Conservation (phyloP, 768 basidiomycete species). For the Tricholoma bakamatsutake region DNA sequence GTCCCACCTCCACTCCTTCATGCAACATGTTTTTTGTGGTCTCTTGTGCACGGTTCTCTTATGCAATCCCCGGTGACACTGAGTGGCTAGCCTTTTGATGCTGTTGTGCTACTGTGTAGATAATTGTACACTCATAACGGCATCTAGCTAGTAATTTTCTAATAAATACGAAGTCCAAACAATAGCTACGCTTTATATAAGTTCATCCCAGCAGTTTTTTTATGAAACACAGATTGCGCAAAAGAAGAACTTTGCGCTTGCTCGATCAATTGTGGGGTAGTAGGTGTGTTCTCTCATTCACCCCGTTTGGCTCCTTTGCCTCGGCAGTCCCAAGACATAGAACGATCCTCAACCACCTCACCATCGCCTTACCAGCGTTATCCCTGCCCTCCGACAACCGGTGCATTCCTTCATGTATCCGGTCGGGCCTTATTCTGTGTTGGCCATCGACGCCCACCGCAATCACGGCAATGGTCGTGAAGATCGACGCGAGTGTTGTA, state of each 20-base stretch:
- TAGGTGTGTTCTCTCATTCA: neutral
- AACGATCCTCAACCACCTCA: neutral
- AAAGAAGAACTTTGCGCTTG: too few relatives aligned
- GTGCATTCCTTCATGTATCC: constrained; percentile 40
- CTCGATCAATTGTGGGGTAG: neutral
- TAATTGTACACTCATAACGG: constrained; percentile 23
- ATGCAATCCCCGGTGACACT: neutral
- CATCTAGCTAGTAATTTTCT: constrained; percentile 19
- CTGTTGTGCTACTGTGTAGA: constrained; percentile 18
- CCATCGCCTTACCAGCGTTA: constrained; percentile 5
- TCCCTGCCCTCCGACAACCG: constrained; percentile 18
- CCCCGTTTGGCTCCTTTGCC: neutral
- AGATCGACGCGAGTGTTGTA: constrained; percentile 65
- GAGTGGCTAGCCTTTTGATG: constrained; percentile 8
- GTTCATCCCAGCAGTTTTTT: too few relatives aligned
- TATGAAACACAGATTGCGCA: too few relatives aligned
- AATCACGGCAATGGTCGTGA: constrained; percentile 56
- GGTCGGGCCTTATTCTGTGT: constrained; percentile 57
- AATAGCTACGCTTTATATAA: too few relatives aligned
- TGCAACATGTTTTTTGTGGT: neutral
- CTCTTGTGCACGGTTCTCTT: constrained; percentile 1
- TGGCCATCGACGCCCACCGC: constrained; percentile 60
- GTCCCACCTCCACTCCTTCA: constrained; percentile 3
- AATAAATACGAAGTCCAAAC: constrained; percentile 8
- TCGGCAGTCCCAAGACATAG: neutral